Percentiles rank a stretch among this genome's conserved stretches.
phyloP scores from a whole-genome alignment of 495 filamentous ascomycete species.

The Aspergillus haitiensis region DNA sequence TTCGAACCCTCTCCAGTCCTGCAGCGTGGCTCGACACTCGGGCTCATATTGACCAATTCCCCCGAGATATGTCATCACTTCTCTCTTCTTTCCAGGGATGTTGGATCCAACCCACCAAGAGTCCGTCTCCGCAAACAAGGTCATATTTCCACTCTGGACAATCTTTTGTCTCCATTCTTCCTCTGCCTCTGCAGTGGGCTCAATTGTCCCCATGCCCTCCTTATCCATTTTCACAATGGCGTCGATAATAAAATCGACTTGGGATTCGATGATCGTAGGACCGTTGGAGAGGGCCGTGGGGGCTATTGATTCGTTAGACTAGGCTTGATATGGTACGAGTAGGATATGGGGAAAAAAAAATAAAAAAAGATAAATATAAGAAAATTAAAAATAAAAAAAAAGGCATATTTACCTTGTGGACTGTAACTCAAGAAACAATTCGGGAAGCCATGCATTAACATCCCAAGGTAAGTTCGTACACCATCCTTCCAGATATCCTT shows the following conservation, averaged over 20 bases:
- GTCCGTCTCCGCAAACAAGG: constrained; percentile 43
- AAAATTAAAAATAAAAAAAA: too few relatives aligned
- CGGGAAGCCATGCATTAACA: constrained; percentile 47
- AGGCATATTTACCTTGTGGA: constrained; percentile 6
- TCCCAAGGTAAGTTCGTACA: constrained; percentile 50
- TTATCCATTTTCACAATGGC: constrained; percentile 43
- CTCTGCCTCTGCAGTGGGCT: constrained; percentile 45
- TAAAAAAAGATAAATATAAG: too few relatives aligned
- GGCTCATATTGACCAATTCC: constrained; percentile 26
- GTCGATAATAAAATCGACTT: constrained; percentile 51
- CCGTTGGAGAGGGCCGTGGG: constrained; percentile 54
- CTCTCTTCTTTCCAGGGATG: constrained; percentile 47
- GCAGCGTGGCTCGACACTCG: neutral
- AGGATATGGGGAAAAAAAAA: neutral
- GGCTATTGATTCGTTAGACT: constrained; percentile 33
- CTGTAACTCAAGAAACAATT: constrained; percentile 56
- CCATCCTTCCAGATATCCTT: constrained; percentile 47
- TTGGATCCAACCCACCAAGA: constrained; percentile 43
- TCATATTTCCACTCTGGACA: constrained; percentile 39
- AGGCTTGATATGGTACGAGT: neutral
- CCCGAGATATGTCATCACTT: constrained; percentile 42
- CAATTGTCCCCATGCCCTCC: constrained; percentile 42
- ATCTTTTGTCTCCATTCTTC: constrained; percentile 46
- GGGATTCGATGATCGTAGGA: constrained; percentile 47
- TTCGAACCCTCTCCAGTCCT: neutral